Evolutionary conservation across 768 basidiomycete genomes (phyloP), one percentile per base, ranked within the genome.

Genomic region (Mycena epipterygia): DNA sequence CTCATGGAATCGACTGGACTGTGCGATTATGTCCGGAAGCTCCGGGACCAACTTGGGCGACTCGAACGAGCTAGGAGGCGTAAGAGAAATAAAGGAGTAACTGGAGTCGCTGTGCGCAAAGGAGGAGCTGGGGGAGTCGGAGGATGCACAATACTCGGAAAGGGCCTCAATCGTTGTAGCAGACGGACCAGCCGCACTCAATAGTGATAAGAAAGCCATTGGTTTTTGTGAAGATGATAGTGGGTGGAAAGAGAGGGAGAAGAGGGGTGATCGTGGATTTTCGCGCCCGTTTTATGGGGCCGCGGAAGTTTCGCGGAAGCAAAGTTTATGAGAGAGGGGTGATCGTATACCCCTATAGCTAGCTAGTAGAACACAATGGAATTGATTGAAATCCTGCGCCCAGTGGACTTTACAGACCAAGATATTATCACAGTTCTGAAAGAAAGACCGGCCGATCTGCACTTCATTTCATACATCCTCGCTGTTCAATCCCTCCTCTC

Each of bases 81-180:
- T n/a, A 8, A 51, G 48, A 17, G 62, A 51, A 44, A 37, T 19
- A 17, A 63, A 39, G 60, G 67, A 62, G 42, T 55, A 56, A 17
- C 32, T 27, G 23, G 51, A 62, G 41, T 62, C 59, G 42, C 41
- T 55, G 19, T 33, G 19, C 32, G 58, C 11, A 27, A 59, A 57
- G 35, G 49, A 59, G 32, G 53, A 12, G 9, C 27, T 27, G n/a
- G 68, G 55, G 29, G 62, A 64, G 25, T 70, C 68, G 19, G 68
- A 51, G 29, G 68, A 70, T 7, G 61, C 37, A 27, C 68, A 70
- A 51, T 70, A 70, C 13, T 64, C 68, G n/a, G 63, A 57, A 8
- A 70, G 48, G 2, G 68, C 68, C 33, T 51, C 17, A 14, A 64
- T 62, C 21, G 62, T 70, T 16, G 56, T 51, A 16, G 60, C 9